Evolutionary conservation across 768 basidiomycete species (phyloP), one percentile per base, ranked within the genome.

Genomic region (Lentinula sp.): DNA sequence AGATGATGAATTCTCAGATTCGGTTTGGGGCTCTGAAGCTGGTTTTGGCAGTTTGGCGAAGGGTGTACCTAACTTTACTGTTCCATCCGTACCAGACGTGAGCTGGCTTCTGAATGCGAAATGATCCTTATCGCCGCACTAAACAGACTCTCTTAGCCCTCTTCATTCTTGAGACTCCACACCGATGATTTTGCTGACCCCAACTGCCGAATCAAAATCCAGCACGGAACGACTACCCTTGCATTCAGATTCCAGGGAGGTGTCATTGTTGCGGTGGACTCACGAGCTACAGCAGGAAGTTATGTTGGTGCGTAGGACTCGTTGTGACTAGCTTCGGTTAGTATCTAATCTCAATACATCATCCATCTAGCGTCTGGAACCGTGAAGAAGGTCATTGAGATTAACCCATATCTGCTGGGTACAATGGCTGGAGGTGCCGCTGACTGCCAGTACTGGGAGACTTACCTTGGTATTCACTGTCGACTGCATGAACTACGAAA

Each of bases 391-490:
- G 95, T 99, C 65, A 98, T 99, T 67, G 97, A 99, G 78, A 99
- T 99, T 75, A 98, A 98, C 77, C 93, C 93, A 45, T 98, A 95
- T 78, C 76, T 99, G 54, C 83, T 99, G n/a, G 97, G 97, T 63
- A 99, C 97, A 1, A 98, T 99, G 96, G 97, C 97, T 64, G 97
- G 97, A 75, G 96, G 96, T 74, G 97, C 97, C 92, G 93, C 94
- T 59, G 93, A 95, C 71, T 95, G 94, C 69, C 93, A 96, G 70
- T 94, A 85, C 77, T 98, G 96, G 97, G 97, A 99, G 73, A 99
- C 97, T 18, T 99, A 98, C 73, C 88, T 99, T 66, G 97, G 97
- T 54, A 93, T 97, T 69, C 95, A 98, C 69, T 98, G 96, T 74
- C 88, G 97, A 56, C 78, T 99, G 61, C 94, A 98, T 74, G 97